Conservation (phyloP, 2,329 filamentous ascomycete species). For the Cladophialophora carrionii region DNA sequence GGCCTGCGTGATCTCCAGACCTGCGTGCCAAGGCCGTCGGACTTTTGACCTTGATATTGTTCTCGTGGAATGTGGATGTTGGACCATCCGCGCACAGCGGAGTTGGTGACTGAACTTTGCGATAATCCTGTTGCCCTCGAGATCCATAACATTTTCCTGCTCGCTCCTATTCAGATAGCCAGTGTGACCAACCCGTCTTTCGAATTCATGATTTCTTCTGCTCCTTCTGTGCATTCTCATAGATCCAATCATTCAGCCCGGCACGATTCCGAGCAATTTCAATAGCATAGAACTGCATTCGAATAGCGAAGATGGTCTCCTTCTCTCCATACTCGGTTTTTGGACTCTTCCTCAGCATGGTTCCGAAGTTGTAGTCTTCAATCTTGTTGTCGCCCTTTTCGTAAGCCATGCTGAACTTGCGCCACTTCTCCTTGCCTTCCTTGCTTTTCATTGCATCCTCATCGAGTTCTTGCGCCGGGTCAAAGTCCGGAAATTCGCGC, state of each 20-base stretch:
- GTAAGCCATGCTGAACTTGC: slow-evolving; percentile 89
- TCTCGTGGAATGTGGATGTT: slow-evolving; percentile 37
- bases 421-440: slow-evolving; percentile 88
- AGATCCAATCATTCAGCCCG: slow-evolving; percentile 96
- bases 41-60: slow-evolving; percentile 39
- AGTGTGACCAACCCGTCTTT: neutral
- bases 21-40: slow-evolving; percentile 4
- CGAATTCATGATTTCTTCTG: slow-evolving; percentile 47
- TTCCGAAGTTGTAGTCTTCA: slow-evolving; percentile 98
- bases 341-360: slow-evolving; percentile 78
- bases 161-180: neutral
- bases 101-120: neutral
- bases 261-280: slow-evolving; percentile 78
- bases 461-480: slow-evolving; percentile 76
- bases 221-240: slow-evolving; percentile 74
- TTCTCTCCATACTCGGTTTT: slow-evolving; percentile 84
- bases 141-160: neutral
- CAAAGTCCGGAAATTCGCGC: slow-evolving; percentile 88
- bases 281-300: slow-evolving; percentile 83
- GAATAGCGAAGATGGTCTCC: slow-evolving; percentile 84
- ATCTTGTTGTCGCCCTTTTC: slow-evolving; percentile 72
- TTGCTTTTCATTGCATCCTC: slow-evolving; percentile 99
- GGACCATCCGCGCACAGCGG: neutral
- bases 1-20: slow-evolving; percentile 8
- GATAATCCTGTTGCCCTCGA: neutral